Evolutionary conservation across 2,329 filamentous ascomycete genomes (phyloP).

Genomic region (Cordyceps javanica): DNA sequence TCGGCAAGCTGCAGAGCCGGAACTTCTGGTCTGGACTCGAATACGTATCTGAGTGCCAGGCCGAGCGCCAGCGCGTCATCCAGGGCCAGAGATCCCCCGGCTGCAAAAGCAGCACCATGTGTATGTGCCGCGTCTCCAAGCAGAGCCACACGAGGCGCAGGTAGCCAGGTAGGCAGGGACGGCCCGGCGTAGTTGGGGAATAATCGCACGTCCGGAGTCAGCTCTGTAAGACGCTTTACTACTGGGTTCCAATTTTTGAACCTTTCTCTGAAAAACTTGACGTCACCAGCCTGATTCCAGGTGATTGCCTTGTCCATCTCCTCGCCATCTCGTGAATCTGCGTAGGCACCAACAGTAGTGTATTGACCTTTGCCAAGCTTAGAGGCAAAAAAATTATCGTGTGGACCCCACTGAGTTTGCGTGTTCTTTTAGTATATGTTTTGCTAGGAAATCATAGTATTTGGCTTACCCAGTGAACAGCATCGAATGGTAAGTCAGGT

Average conservation of each 20-base stretch:
- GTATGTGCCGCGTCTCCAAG: constrained; percentile 34
- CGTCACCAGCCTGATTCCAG: constrained; percentile 33
- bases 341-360: constrained; percentile 35
- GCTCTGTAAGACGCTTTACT: constrained; percentile 31
- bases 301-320: constrained; percentile 22
- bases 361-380: constrained; percentile 34
- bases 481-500: constrained; percentile 13
- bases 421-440: background rate
- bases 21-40: background rate
- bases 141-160: constrained; percentile 25
- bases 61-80: constrained; percentile 24
- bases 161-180: constrained; percentile 30
- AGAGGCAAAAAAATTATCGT: constrained; percentile 33
- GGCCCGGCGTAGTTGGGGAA: constrained; percentile 37
- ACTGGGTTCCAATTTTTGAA: constrained; percentile 36
- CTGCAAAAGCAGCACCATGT: constrained; percentile 33
- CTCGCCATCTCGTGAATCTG: constrained; percentile 28
- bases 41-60: background rate
- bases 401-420: background rate
- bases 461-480: constrained; percentile 14
- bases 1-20: background rate
- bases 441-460: too few species aligned
- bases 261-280: constrained; percentile 28
- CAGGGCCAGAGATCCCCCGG: constrained; percentile 32
- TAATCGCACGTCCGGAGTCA: constrained; percentile 32